Percentiles rank a stretch among this genome's conserved stretches.
phyloP scores from a whole-genome alignment of 179 eudicot genomes.

The Spinacia oleracea region DNA sequence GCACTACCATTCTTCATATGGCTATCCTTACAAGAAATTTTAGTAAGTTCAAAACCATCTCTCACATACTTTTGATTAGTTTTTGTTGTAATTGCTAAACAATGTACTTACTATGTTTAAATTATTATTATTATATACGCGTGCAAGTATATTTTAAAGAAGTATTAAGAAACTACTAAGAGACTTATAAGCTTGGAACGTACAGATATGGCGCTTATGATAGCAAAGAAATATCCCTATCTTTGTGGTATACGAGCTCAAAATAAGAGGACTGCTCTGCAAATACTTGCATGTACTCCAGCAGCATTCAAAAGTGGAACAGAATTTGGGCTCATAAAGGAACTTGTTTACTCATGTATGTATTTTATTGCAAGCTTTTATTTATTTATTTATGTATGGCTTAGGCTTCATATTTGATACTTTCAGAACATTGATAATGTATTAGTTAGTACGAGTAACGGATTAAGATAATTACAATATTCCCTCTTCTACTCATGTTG shows the following conservation, averaged over 20 bases:
- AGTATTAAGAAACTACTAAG: too few relatives aligned
- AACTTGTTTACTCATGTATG: slow-evolving; percentile 21
- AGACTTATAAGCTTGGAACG: not conserved
- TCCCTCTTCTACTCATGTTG: too few relatives aligned
- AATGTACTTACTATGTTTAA: not conserved
- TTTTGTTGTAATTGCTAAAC: not conserved
- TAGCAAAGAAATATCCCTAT: slow-evolving; percentile 13
- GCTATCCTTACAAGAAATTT: slow-evolving; percentile 19
- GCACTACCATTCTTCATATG: slow-evolving; percentile 22
- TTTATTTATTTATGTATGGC: not conserved
- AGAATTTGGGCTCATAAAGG: slow-evolving; percentile 3
- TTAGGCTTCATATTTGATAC: not conserved
- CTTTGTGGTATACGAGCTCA: slow-evolving; percentile 5
- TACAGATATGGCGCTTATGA: slow-evolving; percentile 21
- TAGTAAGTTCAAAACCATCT: not conserved
- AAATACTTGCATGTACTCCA: slow-evolving; percentile 22
- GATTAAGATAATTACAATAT: too few relatives aligned
- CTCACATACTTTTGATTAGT: not conserved
- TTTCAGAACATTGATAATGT: not conserved
- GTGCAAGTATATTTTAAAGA: too few relatives aligned
- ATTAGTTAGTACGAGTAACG: too few relatives aligned
- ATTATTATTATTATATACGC: too few relatives aligned
- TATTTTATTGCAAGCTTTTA: not conserved
- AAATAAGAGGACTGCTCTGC: slow-evolving; percentile 17
- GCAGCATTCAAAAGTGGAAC: slow-evolving; percentile 17